These are phyloP conservation scores for Citrullus mucosospermus DNA, from an alignment of 306 rosid species.

Conservation along the genomic window DNA sequence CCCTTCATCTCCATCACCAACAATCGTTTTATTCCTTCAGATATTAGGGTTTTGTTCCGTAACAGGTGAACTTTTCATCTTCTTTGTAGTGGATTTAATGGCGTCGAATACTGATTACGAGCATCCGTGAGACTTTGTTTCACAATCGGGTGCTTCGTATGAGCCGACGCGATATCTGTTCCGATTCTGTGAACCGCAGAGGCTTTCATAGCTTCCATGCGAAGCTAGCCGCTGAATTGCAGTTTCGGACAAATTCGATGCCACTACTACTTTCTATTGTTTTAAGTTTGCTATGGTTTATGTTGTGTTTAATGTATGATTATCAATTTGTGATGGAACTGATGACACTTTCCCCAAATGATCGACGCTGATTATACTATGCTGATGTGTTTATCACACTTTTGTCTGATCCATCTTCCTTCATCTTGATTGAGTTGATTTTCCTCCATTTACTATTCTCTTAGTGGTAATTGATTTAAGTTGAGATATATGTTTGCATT, in stretches of 20 bases:
- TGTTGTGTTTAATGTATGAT: not conserved
- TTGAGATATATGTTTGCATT: too few species aligned
- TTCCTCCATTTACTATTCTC: not conserved
- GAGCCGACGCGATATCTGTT: not conserved
- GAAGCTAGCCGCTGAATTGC: not conserved
- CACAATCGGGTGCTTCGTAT: not conserved
- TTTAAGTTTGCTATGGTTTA: not conserved
- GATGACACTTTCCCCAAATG: slow-evolving; percentile 12
- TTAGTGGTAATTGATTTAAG: not conserved
- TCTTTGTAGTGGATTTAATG: not conserved
- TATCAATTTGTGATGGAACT: not conserved
- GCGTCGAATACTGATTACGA: slow-evolving; percentile 6
- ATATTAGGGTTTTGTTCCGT: not conserved
- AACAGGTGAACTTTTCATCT: not conserved
- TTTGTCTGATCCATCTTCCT: not conserved
- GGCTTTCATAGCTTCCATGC: not conserved
- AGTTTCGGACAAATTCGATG: not conserved
- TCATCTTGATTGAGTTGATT: not conserved
- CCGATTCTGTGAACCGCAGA: not conserved
- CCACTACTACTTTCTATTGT: not conserved
- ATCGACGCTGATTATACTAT: slow-evolving; percentile 9
- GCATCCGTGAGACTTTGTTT: not conserved
- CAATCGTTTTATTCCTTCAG: not conserved
- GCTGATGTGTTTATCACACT: slow-evolving; percentile 2
- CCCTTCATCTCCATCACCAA: not conserved